These are phyloP conservation scores for Naganishia onofrii DNA, from an alignment of 768 basidiomycete species.

Conservation along the genomic window DNA sequence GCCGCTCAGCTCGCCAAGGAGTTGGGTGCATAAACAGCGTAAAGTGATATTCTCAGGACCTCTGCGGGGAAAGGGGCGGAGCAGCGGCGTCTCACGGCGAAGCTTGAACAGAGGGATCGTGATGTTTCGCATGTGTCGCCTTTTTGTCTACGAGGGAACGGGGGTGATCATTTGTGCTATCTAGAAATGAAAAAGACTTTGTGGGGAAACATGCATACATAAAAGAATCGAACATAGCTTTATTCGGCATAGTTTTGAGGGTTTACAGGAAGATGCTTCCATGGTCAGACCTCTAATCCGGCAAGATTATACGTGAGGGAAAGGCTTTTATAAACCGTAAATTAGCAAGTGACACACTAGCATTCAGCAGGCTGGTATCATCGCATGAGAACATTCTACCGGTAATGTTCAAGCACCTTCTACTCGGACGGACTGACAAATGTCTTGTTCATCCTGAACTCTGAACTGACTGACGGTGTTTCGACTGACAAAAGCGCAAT, in stretches of 20 bases:
- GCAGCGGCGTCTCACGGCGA: not conserved
- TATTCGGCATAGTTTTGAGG: too few relatives aligned
- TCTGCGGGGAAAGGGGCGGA: not conserved
- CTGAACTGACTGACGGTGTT: too few relatives aligned
- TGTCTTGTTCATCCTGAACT: too few relatives aligned
- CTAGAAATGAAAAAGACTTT: conserved; percentile 13
- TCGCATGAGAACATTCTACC: not conserved
- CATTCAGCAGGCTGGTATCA: too few relatives aligned
- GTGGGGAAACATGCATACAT: conserved; percentile 19
- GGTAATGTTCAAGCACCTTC: not conserved
- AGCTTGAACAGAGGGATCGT: conserved; percentile 8
- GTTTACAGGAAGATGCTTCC: too few relatives aligned
- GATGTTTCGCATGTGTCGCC: not conserved
- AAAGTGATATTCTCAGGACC: not conserved
- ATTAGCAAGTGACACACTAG: too few relatives aligned
- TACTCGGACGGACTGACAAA: not conserved
- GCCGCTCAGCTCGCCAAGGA: conserved; percentile 97
- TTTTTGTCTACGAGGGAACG: not conserved
- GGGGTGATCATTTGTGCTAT: conserved; percentile 4
- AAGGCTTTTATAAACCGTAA: too few relatives aligned
- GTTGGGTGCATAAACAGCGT: conserved; percentile 57
- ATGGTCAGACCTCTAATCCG: too few relatives aligned
- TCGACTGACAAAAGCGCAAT: not conserved
- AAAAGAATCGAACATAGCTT: conserved; percentile 18
- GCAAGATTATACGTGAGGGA: too few relatives aligned